Base-by-base conservation (phyloP, 2,329 filamentous ascomycete genomes). In the Talaromyces sp. region DNA sequence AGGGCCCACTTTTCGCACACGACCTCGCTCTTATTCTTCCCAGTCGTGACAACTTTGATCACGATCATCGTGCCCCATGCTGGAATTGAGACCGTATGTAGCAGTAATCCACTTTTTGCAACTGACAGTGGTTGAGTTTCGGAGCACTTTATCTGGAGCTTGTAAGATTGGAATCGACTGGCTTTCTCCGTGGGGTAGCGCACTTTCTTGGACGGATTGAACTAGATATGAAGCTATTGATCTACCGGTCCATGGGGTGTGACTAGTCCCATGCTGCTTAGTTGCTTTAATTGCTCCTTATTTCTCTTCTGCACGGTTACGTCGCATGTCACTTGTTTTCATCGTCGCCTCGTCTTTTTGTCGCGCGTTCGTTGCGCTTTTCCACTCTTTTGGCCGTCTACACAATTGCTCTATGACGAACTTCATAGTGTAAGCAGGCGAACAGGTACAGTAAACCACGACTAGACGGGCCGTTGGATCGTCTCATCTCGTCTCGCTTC, bases 101-200 rank as follows among this genome's bases (percentile, higher is more conserved):
- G 41, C 28, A n/a, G 31, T 28, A 48, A n/a, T 35, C 10, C 13
- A n/a, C 33, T 10, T 9, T 25, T 10, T 37, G 48, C 28, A 17
- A 19, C 13, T 13, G 11, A 39, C 36, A 17, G 11, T 15, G 36
- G 11, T 39, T 4, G 36, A 39, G 10, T 17, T 9, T 3, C 36
- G n/a, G 36, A 39, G 36, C n/a, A 39, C 3, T 39, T 28, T 7
- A 7, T 28, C 28, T 21, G n/a, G 35, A 56, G 41, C 43, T 59
- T 41, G 45, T 41, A 45, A 56, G 43, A 59, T 56, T 52, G 41
- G 37, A 37, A 50, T 55, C 45, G 28, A 41, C 51, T 35, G 45
- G 28, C 17, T 41, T 41, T 21, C 22, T 45, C 36, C 45, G 57
- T 59, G 57, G 57, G 57, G 57, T 59, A 59, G 53, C 40, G 40